Percentiles rank a stretch among this genome's conserved stretches.
Evolutionary conservation across 495 filamentous ascomycete genomes (phyloP).

Genomic region (Lasiosphaeria ovina): DNA sequence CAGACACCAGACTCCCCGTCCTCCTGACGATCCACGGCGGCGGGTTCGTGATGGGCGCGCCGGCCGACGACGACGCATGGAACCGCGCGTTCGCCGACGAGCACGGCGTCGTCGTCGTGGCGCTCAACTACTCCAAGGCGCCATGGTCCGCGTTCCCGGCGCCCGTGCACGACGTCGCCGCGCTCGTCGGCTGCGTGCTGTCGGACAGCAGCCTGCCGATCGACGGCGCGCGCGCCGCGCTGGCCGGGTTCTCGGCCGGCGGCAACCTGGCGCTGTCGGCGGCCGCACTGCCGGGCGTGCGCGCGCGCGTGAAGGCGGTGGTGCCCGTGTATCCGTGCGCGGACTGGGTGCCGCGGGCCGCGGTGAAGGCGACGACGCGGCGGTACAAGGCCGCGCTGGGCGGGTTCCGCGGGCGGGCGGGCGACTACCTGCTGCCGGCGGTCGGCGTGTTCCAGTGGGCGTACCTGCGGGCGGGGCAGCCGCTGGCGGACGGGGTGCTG

Average conservation of each 20-base stretch:
- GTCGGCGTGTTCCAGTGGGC: slow-evolving; percentile 31
- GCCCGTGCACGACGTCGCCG: slow-evolving; percentile 32
- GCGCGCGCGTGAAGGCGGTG: slow-evolving; percentile 27
- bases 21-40: slow-evolving; percentile 42
- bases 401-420: slow-evolving; percentile 25
- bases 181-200: slow-evolving; percentile 27
- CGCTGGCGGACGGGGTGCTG: slow-evolving; percentile 29
- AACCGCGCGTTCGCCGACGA: slow-evolving; percentile 33
- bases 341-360: slow-evolving; percentile 21
- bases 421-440: slow-evolving; percentile 26
- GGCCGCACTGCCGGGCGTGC: slow-evolving; percentile 28
- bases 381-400: slow-evolving; percentile 34
- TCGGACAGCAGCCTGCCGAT: slow-evolving; percentile 30
- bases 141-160: slow-evolving; percentile 33
- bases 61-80: slow-evolving; percentile 38
- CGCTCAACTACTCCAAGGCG: slow-evolving; percentile 40
- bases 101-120: slow-evolving; percentile 34
- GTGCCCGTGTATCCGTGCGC: slow-evolving; percentile 36
- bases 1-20: no score
- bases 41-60: slow-evolving; percentile 36
- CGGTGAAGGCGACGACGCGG: slow-evolving; percentile 23
- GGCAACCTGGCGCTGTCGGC: slow-evolving; percentile 35
- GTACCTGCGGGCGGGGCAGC: slow-evolving; percentile 26
- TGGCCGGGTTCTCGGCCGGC: slow-evolving; percentile 38
- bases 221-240: slow-evolving; percentile 32